Base-by-base conservation (phyloP, 257 asterid species). In the Ilex asprella region DNA sequence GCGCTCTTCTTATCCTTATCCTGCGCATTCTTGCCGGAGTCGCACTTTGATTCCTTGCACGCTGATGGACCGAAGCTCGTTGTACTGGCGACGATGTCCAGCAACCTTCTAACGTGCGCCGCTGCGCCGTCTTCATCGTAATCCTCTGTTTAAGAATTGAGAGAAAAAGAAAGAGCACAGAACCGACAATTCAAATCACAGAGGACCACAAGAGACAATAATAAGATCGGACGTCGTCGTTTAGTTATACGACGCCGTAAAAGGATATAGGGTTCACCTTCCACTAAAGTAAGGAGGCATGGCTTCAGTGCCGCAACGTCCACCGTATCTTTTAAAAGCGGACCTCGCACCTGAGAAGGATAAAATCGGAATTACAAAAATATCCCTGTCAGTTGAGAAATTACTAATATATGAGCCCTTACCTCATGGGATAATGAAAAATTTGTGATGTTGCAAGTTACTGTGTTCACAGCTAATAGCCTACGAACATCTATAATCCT, bases 281-380 rank as follows among this genome's bases (percentile, higher is more conserved):
- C 96, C n/a, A 76, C 84, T 21, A 92, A 91, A 0, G 86, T 79
- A 60, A 92, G 96, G 73, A 75, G 52, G 79, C 89, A 86, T 65
- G 99, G 99, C 56, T 89, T 92, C 74, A 92, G 75, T 67, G 99
- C 96, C 74, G 97, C 78, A 53, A 92, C 85, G 84, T 92, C 97
- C 81, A 89, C 96, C 70, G 84, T 78, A 68, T 89, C 97, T 69
- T 86, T 92, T 65, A 92, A 78, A 43, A 78, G 91, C 72, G 94
- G 89, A 65, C 99, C 99, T 82, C 95, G 73, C 0, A 82, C 83
- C 98, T 91, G 70, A 46, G 58, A 3, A 30, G 21, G 2, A 0
- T 16, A 31, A 16, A n/a, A 44, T 61, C 12, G 60, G 6, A 60
- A 13, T 61, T 12, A 15, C 59, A n/a, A 13, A n/a, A 59, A 39